These are phyloP conservation scores for Fomitopsis pinicola DNA, from an alignment of 1,284 basidiomycete genomes.

Conservation along the genomic window DNA sequence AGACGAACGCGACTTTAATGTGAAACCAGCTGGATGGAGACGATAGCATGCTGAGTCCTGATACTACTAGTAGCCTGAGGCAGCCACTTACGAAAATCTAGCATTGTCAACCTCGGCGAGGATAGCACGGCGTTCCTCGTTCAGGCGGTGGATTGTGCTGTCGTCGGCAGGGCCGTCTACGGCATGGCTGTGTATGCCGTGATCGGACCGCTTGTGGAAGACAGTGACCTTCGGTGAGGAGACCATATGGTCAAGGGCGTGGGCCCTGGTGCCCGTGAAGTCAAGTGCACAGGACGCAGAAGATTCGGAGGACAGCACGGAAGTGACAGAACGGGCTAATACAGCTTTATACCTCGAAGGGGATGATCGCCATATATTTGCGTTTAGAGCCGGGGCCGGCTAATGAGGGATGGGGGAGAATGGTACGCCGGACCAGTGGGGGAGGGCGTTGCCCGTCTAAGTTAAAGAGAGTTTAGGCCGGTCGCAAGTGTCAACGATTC, in stretches of 20 bases:
- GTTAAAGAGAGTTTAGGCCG: background rate
- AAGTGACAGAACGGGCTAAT: background rate
- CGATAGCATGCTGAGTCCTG: background rate
- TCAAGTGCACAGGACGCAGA: background rate
- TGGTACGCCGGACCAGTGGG: background rate
- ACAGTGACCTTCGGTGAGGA: constrained; percentile 2
- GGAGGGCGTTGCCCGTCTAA: background rate
- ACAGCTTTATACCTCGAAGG: background rate
- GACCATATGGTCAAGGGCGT: background rate
- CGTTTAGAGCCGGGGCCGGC: background rate
- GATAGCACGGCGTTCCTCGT: constrained; percentile 32
- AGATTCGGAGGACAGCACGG: background rate
- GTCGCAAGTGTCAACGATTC: background rate
- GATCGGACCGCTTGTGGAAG: background rate
- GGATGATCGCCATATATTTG: background rate
- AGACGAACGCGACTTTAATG: constrained; percentile 67
- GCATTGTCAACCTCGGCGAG: constrained; percentile 56
- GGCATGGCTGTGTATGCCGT: constrained; percentile 1
- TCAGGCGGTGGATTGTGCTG: background rate
- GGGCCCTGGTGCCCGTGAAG: constrained; percentile 1
- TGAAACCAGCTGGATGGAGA: constrained; percentile 40
- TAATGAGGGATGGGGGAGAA: too few species aligned
- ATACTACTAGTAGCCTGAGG: background rate
- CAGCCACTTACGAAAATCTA: constrained; percentile 36
- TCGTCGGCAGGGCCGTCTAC: background rate